A percentile compares a stretch with the other conserved stretches of the same genome.
phyloP scores from a whole-genome alignment of 2,329 filamentous ascomycete genomes.

The Aspergillus bombycis region DNA sequence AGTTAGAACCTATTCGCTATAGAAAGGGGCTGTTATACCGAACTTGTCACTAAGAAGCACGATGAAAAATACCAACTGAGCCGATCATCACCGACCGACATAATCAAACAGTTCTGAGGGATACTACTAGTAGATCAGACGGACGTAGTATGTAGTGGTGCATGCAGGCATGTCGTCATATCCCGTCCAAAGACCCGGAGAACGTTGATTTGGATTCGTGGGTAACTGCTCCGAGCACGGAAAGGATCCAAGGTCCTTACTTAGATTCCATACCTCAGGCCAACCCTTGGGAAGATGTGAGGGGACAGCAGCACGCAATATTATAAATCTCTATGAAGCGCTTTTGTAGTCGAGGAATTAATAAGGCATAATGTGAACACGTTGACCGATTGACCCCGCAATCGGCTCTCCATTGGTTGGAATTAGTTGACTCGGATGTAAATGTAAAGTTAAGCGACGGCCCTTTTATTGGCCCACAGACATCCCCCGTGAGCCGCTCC shows the following conservation, averaged over 20 bases:
- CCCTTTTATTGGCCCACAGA: constrained; percentile 12
- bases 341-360: neutral
- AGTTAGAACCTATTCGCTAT: neutral
- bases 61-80: neutral
- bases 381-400: constrained; percentile 10
- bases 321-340: neutral
- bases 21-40: neutral
- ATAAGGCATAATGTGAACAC: neutral
- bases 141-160: neutral
- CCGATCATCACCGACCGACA: neutral
- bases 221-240: constrained; percentile 8
- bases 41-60: neutral
- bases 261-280: neutral
- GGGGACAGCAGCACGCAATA: neutral
- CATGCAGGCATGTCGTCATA: constrained; percentile 5
- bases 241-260: neutral
- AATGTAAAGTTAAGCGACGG: constrained; percentile 20
- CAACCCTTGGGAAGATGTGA: neutral
- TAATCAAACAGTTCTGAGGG: neutral
- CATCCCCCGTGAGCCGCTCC: constrained; percentile 9
- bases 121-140: neutral
- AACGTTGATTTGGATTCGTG: constrained; percentile 4
- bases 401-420: neutral
- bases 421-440: too few species aligned
- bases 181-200: neutral